These are phyloP conservation scores for Knufia petricola DNA, from an alignment of 2,329 filamentous ascomycete species.

Conservation along the genomic window DNA sequence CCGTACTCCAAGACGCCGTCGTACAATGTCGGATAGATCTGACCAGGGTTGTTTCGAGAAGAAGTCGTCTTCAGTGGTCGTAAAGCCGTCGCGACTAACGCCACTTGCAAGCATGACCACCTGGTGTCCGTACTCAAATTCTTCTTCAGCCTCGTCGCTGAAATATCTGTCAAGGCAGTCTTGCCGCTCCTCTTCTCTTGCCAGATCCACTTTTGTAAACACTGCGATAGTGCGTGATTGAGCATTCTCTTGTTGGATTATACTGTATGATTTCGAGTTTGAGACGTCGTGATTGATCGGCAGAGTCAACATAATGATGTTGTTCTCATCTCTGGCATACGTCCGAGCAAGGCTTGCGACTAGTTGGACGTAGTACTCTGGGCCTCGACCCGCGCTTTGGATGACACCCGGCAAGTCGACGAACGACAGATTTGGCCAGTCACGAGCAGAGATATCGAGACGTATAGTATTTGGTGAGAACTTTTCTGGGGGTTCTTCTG, in stretches of 20 bases:
- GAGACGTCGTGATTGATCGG: constrained; percentile 71
- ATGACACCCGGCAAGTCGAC: constrained; percentile 82
- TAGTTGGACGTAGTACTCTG: constrained; percentile 60
- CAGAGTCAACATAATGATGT: constrained; percentile 67
- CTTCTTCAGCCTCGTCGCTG: constrained; percentile 35
- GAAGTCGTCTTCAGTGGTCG: constrained; percentile 1
- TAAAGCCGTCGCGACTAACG: background rate
- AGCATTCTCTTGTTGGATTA: constrained; percentile 50
- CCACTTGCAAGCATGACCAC: constrained; percentile 7
- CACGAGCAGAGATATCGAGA: constrained; percentile 63
- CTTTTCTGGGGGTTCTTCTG: too few relatives aligned
- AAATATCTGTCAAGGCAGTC: constrained; percentile 58
- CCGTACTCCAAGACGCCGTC: background rate
- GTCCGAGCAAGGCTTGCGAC: constrained; percentile 60
- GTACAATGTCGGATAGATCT: background rate
- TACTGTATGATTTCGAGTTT: constrained; percentile 59
- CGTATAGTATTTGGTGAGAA: constrained; percentile 77
- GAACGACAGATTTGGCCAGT: constrained; percentile 65
- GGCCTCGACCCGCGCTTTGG: constrained; percentile 53
- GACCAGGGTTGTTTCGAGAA: constrained; percentile 2
- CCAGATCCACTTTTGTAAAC: constrained; percentile 73
- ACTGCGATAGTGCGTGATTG: constrained; percentile 59
- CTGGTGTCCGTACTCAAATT: constrained; percentile 6
- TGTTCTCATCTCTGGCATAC: constrained; percentile 60
- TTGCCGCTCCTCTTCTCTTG: constrained; percentile 44